phyloP scores from a whole-genome alignment of 1,284 basidiomycete genomes.

The Trichosporon ovoides region DNA sequence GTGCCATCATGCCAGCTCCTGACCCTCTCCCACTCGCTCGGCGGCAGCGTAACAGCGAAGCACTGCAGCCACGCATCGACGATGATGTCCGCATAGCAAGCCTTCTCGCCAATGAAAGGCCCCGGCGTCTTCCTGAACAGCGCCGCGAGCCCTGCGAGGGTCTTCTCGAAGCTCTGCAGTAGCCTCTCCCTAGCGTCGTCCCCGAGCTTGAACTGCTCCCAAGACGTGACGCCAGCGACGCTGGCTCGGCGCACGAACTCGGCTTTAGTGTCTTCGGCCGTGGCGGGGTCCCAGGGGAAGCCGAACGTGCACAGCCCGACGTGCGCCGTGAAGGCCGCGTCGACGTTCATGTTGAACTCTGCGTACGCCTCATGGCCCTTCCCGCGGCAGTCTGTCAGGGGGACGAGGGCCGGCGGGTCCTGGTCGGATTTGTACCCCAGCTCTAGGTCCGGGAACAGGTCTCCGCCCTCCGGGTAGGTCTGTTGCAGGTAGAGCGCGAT shows the following conservation, averaged over 20 bases:
- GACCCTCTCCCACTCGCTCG: background rate
- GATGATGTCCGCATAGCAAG: background rate
- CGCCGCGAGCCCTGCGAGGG: background rate
- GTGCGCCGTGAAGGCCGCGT: background rate
- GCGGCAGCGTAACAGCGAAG: background rate
- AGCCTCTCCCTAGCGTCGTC: background rate
- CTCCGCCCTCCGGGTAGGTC: background rate
- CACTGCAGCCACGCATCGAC: background rate
- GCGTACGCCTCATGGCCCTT: background rate
- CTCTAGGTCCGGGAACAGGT: background rate
- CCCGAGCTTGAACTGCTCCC: background rate
- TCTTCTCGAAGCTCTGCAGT: background rate
- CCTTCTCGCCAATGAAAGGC: background rate
- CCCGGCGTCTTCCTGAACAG: background rate
- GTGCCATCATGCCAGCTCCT: background rate
- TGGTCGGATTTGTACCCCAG: background rate
- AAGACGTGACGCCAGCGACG: background rate
- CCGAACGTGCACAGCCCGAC: background rate
- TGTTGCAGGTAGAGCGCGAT: background rate
- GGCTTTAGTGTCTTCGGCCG: background rate
- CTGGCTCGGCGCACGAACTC: constrained; percentile 3
- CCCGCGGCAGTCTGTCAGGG: background rate
- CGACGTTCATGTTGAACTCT: background rate
- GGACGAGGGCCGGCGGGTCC: background rate
- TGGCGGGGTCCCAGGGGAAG: background rate